Percentiles rank a stretch among this genome's conserved stretches.
Conservation (phyloP, 202 grass and related monocot species). For the Bolboschoenoplectus hybrid region DNA sequence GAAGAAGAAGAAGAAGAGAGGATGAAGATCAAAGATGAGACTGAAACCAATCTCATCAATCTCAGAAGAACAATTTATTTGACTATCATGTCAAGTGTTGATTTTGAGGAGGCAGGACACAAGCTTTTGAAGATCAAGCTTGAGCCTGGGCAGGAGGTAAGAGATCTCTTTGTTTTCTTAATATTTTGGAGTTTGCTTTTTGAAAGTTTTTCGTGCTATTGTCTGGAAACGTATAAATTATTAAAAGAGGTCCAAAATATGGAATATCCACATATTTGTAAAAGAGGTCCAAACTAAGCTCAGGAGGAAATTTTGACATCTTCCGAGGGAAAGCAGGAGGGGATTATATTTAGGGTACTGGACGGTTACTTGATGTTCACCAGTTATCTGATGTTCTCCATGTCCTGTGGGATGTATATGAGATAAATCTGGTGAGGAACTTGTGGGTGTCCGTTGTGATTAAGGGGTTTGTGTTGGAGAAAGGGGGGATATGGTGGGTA, state of each 20-base stretch:
- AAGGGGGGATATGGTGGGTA: background rate
- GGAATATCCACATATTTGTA: background rate
- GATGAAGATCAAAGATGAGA: conserved; percentile 91
- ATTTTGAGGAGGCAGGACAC: conserved; percentile 99
- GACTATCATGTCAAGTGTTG: conserved; percentile 98
- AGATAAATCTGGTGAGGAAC: background rate
- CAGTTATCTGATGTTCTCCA: background rate
- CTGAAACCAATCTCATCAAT: conserved; percentile 85
- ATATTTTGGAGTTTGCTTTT: conserved; percentile 1
- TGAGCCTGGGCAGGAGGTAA: conserved; percentile 94
- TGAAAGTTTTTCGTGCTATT: background rate
- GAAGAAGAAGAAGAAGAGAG: conserved; percentile 75
- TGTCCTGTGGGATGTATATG: background rate
- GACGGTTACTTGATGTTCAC: no score
- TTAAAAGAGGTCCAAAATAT: background rate
- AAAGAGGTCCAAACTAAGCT: background rate
- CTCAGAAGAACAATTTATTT: conserved; percentile 94
- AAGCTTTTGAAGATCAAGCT: conserved; percentile 97
- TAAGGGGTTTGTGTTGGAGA: background rate
- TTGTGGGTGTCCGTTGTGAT: background rate
- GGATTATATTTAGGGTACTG: conserved; percentile 7
- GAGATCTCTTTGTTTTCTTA: conserved; percentile 16
- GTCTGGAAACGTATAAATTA: conserved; percentile 1
- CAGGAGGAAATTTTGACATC: background rate
- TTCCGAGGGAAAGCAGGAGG: background rate